These are phyloP conservation scores for Talaromyces adpressus DNA, from an alignment of 495 filamentous ascomycete species.

Conservation along the genomic window DNA sequence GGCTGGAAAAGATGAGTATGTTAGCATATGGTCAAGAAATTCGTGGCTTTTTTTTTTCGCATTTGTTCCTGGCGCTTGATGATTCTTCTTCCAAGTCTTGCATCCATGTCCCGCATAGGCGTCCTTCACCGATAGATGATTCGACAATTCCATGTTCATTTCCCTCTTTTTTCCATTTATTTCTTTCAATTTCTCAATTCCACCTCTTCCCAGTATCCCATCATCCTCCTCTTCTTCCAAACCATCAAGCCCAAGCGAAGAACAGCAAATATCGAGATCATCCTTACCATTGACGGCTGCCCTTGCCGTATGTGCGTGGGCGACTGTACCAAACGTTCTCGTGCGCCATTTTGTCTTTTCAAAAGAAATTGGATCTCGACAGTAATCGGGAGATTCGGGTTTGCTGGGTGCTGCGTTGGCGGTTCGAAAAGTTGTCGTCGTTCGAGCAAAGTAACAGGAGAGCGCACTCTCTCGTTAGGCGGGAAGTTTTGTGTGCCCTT, in stretches of 20 bases:
- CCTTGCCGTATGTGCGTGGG: constrained; percentile 84
- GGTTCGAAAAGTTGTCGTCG: background rate
- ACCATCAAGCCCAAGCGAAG: constrained; percentile 13
- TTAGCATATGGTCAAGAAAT: background rate
- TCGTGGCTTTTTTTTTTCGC: background rate
- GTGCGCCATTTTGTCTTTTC: constrained; percentile 76
- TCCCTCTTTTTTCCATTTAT: constrained; percentile 3
- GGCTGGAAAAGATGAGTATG: constrained; percentile 49
- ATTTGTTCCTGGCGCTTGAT: background rate
- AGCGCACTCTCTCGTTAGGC: background rate
- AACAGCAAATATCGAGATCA: constrained; percentile 5
- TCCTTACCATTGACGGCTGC: constrained; percentile 78
- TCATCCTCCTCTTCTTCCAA: constrained; percentile 10
- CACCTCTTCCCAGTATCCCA: background rate
- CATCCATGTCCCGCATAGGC: background rate
- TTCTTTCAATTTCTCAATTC: constrained; percentile 7
- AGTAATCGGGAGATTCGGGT: background rate
- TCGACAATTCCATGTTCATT: constrained; percentile 16
- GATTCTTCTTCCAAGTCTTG: background rate
- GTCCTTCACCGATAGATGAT: background rate
- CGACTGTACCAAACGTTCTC: constrained; percentile 99
- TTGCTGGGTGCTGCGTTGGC: background rate
- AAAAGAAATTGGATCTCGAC: background rate
- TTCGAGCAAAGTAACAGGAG: background rate
- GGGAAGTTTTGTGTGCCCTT: constrained; percentile 1